phyloP scores from a whole-genome alignment of 345 rosid genomes.

The Arabis alpina region DNA sequence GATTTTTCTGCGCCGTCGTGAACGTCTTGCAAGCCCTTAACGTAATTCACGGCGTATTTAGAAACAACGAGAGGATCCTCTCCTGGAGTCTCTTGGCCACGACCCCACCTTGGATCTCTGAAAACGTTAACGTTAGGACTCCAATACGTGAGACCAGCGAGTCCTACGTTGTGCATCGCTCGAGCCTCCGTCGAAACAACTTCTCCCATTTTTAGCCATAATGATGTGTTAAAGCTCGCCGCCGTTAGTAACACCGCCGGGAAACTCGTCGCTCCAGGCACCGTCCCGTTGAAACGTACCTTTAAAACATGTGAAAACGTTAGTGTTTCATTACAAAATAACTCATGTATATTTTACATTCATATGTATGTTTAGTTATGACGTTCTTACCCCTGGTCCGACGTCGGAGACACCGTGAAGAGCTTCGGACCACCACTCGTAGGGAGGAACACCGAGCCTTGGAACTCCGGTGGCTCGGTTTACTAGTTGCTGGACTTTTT shows the following conservation, averaged over 20 bases:
- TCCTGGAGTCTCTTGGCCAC: constrained; percentile 57
- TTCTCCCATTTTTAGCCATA: constrained; percentile 62
- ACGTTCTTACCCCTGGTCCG: constrained; percentile 49
- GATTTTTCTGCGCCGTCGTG: constrained; percentile 19
- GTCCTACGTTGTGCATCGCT: constrained; percentile 50
- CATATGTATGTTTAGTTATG: not conserved
- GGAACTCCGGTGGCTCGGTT: constrained; percentile 54
- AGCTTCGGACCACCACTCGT: constrained; percentile 83
- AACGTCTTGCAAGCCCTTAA: constrained; percentile 58
- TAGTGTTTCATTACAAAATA: constrained; percentile 5
- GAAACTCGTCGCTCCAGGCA: constrained; percentile 70
- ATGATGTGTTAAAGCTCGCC: constrained; percentile 57
- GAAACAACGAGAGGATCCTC: constrained; percentile 58
- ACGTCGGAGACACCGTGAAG: constrained; percentile 65
- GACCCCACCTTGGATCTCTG: constrained; percentile 62
- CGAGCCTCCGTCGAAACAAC: constrained; percentile 55
- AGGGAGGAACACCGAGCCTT: constrained; percentile 61
- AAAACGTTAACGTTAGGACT: constrained; percentile 60
- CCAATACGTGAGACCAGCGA: constrained; percentile 57
- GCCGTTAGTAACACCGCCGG: constrained; percentile 60
- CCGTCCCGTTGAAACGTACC: constrained; percentile 49
- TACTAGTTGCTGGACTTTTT: constrained; percentile 63
- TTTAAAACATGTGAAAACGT: constrained; percentile 1
- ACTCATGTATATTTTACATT: not conserved
- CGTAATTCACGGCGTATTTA: constrained; percentile 49